Evolutionary conservation across 2,329 filamentous ascomycete species (phyloP).

Genomic region (Teratosphaeria destructans): DNA sequence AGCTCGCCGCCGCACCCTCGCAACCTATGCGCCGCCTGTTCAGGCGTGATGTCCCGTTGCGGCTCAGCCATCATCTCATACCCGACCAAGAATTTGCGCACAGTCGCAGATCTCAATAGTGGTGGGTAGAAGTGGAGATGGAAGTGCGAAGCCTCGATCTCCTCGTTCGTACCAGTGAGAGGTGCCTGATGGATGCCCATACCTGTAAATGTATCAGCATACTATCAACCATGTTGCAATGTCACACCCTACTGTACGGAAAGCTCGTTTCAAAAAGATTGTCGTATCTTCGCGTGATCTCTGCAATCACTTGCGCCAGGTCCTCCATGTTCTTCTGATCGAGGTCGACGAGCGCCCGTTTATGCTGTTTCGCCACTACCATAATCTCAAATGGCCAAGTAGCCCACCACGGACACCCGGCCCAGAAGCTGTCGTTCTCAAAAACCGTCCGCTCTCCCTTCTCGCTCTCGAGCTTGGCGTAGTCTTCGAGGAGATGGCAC

Average conservation of each 20-base stretch:
- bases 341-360: slow-evolving; percentile 76
- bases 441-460: slow-evolving; percentile 81
- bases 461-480: slow-evolving; percentile 68
- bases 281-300: slow-evolving; percentile 85
- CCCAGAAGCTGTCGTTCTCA: slow-evolving; percentile 74
- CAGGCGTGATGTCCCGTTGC: slow-evolving; percentile 95
- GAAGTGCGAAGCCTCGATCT: slow-evolving; percentile 79
- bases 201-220: slow-evolving; percentile 37
- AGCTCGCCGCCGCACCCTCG: slow-evolving; percentile 68
- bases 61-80: slow-evolving; percentile 96
- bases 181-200: slow-evolving; percentile 96
- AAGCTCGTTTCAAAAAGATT: slow-evolving; percentile 96
- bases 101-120: slow-evolving; percentile 79
- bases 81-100: slow-evolving; percentile 91
- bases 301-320: slow-evolving; percentile 75
- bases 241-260: slow-evolving; percentile 62
- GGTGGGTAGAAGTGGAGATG: slow-evolving; percentile 98
- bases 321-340: slow-evolving; percentile 57
- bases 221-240: neutral
- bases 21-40: slow-evolving; percentile 76
- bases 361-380: slow-evolving; percentile 73
- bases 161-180: slow-evolving; percentile 67
- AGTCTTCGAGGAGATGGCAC: slow-evolving; percentile 72
- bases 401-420: slow-evolving; percentile 95
- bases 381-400: slow-evolving; percentile 96